Base-by-base conservation (phyloP, 2,329 filamentous ascomycete species). In the Fusarium sp. region DNA sequence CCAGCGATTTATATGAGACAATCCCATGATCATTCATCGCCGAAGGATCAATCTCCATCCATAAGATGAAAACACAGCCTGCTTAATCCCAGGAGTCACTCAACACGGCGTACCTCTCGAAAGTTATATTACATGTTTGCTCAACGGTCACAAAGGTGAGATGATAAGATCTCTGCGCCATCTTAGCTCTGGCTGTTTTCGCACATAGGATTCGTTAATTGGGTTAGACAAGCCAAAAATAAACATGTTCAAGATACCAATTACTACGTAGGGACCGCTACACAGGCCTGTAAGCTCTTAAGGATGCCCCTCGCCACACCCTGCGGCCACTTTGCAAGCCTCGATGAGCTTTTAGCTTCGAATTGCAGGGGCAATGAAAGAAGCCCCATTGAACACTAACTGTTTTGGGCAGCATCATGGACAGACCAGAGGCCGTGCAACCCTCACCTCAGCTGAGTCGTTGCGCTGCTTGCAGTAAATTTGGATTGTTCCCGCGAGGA, bases 301-400 rank as follows among this genome's bases (percentile, higher is more conserved):
- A 43, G 48, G 45, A 51, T 49, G 40, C 56, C 66, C 66, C 58
- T 68, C 61, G 66, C 66, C 66, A 69, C 65, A 39, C 35, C 51
- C 49, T 69, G 60, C 47, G 56, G 65, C 44, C 51, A 49, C 33
- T 51, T 45, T 26, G 46, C 40, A 35, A 68, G 61, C 55, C 65
- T 56, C 47, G 26, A 57, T 67, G 24, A 43, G 10, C 48, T 55
- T 52, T 56, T 67, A 67, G 51, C 41, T 51, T 46, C 39, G 20
- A 40, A 41, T 65, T 40, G 49, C 49, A 44, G 48, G 65, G 47
- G 44, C 51, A 47, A 50, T 49, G 41, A 55, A 41, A 10, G 46
- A 44, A 45, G 62, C 51, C 44, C 55, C 33, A 58, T 49, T 51
- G 40, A 54, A 17, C 32, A 35, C 35, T 40, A 32, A 32, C 19